Percentiles rank a stretch among this genome's conserved stretches.
Evolutionary conservation across 2,329 filamentous ascomycete species (phyloP).

Genomic region (Cercospora zeina): DNA sequence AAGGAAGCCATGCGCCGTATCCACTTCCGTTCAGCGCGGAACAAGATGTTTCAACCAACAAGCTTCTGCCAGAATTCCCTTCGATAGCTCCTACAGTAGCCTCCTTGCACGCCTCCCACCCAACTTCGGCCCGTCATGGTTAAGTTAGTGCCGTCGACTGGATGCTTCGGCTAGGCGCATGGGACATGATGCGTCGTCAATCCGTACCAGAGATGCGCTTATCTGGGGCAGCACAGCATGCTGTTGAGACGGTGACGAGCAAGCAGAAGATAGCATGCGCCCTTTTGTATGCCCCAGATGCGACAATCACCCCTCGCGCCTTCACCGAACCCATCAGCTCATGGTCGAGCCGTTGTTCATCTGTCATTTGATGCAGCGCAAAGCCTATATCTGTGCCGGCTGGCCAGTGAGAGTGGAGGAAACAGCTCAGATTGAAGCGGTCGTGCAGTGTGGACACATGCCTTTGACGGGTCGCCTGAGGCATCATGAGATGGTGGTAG

Average conservation of each 20-base stretch:
- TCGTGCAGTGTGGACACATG: not conserved
- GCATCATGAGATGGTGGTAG: too few species aligned
- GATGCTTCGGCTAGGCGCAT: conserved; percentile 18
- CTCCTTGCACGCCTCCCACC: not conserved
- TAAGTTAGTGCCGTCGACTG: not conserved
- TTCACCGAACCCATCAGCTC: not conserved
- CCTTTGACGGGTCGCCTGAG: too few species aligned
- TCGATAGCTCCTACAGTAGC: conserved; percentile 6
- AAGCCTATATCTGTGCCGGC: conserved; percentile 10
- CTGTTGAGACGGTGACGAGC: conserved; percentile 6
- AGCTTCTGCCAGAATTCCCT: conserved; percentile 1
- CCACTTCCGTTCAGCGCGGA: not conserved
- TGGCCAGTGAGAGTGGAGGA: conserved; percentile 11
- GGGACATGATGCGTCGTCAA: conserved; percentile 14
- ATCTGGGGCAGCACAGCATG: conserved; percentile 11
- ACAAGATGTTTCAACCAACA: conserved; percentile 1
- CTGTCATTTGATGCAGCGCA: conserved; percentile 2
- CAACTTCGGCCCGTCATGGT: not conserved
- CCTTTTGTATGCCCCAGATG: not conserved
- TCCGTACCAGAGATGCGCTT: conserved; percentile 7
- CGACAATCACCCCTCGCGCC: not conserved
- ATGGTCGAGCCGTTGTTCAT: conserved; percentile 4
- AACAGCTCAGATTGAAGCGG: not conserved
- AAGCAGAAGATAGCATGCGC: not conserved
- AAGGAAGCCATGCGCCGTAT: conserved; percentile 3